Base-by-base conservation (phyloP, 345 rosid genomes). In the Salix caprea region DNA sequence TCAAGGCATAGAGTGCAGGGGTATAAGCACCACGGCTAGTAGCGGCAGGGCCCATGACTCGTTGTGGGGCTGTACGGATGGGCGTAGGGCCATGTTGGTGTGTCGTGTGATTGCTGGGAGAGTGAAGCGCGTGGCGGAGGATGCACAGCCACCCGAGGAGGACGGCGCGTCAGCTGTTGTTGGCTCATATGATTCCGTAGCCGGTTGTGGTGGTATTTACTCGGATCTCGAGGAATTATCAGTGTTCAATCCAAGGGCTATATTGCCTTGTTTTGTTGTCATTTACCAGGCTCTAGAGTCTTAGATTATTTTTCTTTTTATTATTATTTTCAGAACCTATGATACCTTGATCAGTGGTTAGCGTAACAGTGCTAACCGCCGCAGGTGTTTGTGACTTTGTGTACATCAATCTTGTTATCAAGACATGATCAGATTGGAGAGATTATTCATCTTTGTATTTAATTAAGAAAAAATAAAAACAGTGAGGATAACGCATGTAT, bases 21-120 rank as follows among this genome's bases (percentile, higher is more conserved):
- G 94, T 0, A 84, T 95, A 6, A 67, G 88, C 73, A 95, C 99
- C 67, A 95, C 91, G 71, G 98, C 98, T n/a, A 93, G 97, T 56
- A 96, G 99, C 72, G 97, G 99, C 7, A 86, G 96, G 87, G 98
- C 98, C 65, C 98, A 96, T 76, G 98, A 96, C 69, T 90, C 89
- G 4, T 72, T 91, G 65, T 61, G 21, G 28, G 78, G 82, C 5
- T 84, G 90, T 81, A 83, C 81, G 58, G 94, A 88, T n/a, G 91
- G 85, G 10, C 84, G 91, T 18, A 88, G 91, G 77, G 99, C 93
- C 42, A 96, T 96, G 99, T 84, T 96, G 61, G 98, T 96, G 66
- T 93, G 99, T 52, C 98, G 99, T 7, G 99, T 96, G 83, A 92
- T 96, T 7, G 98, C 99, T 0, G 99, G 99, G 28, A 88, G 91